Evolutionary conservation across 495 filamentous ascomycete genomes (phyloP).

Genomic region (Evansstolkia leycettana): DNA sequence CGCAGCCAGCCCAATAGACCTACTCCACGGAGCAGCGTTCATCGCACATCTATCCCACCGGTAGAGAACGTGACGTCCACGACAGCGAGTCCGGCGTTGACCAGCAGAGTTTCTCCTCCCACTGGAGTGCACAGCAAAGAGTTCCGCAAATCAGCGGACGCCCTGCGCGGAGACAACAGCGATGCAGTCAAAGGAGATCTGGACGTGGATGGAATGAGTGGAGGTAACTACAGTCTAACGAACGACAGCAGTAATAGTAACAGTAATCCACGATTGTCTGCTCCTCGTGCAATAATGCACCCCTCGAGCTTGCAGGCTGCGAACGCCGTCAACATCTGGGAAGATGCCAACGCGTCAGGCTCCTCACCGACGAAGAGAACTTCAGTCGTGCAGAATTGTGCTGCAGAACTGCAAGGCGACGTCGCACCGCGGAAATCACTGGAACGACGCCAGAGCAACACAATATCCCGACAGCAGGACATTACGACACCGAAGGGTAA

Average conservation of each 20-base stretch:
- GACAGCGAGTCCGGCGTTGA: not conserved
- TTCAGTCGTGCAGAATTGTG: no score
- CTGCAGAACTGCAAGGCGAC: not conserved
- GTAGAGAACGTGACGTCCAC: constrained; percentile 8
- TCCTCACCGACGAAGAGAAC: not conserved
- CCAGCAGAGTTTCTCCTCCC: not conserved
- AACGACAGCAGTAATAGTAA: not conserved
- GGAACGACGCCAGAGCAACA: not conserved
- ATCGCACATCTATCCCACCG: constrained; percentile 8
- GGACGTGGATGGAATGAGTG: not conserved
- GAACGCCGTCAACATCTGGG: not conserved
- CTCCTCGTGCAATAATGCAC: not conserved
- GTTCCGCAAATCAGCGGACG: not conserved
- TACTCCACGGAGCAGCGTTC: constrained; percentile 12
- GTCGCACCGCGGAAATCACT: constrained; percentile 5
- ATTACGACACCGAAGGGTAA: constrained; percentile 20
- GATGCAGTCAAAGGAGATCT: not conserved
- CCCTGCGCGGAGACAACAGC: not conserved
- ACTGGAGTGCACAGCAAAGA: not conserved
- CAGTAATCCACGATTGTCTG: not conserved
- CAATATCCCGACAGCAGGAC: constrained; percentile 7
- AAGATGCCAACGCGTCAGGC: not conserved
- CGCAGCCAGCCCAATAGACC: constrained; percentile 19
- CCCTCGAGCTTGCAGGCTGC: not conserved
- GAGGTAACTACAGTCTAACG: not conserved